Percentiles rank a stretch among this genome's conserved stretches.
phyloP scores from a whole-genome alignment of 192 early-diverging fungal genomes.

The Coemansia sp. region DNA sequence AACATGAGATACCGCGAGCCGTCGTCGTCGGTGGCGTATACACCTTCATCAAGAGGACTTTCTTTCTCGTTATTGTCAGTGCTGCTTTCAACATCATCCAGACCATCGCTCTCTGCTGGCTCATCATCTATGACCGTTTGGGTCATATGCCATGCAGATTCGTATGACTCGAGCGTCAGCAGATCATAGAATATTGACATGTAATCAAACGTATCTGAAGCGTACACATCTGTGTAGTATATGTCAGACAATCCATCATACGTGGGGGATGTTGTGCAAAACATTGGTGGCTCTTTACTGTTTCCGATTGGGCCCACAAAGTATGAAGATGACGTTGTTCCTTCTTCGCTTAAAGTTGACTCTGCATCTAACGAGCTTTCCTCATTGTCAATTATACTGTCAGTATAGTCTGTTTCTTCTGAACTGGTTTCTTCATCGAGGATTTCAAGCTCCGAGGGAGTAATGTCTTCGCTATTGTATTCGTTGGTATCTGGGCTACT shows the following conservation, averaged over 20 bases:
- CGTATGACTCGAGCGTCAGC: conserved; percentile 2
- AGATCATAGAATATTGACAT: not conserved
- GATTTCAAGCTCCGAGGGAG: not conserved
- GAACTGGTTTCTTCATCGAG: not conserved
- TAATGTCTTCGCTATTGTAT: not conserved
- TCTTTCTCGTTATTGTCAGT: not conserved
- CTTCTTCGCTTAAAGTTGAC: not conserved
- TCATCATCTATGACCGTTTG: not conserved
- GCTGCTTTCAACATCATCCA: not conserved
- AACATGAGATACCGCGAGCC: conserved; percentile 4
- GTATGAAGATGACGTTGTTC: conserved; percentile 1
- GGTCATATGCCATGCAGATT: not conserved
- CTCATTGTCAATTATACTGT: no score
- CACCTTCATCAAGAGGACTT: not conserved
- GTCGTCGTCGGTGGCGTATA: not conserved
- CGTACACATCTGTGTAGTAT: conserved; percentile 2
- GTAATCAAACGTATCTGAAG: not conserved
- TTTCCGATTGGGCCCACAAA: not conserved
- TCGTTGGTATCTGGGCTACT: not conserved
- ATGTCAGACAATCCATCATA: not conserved
- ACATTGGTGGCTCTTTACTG: not conserved
- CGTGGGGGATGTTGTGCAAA: not conserved
- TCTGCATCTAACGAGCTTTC: conserved; percentile 3
- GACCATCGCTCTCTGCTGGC: not conserved
- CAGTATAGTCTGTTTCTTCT: not conserved